Evolutionary conservation across 2,329 filamentous ascomycete species (phyloP), one percentile per base, ranked within the genome.

Genomic region (Trichoderma lentiforme): DNA sequence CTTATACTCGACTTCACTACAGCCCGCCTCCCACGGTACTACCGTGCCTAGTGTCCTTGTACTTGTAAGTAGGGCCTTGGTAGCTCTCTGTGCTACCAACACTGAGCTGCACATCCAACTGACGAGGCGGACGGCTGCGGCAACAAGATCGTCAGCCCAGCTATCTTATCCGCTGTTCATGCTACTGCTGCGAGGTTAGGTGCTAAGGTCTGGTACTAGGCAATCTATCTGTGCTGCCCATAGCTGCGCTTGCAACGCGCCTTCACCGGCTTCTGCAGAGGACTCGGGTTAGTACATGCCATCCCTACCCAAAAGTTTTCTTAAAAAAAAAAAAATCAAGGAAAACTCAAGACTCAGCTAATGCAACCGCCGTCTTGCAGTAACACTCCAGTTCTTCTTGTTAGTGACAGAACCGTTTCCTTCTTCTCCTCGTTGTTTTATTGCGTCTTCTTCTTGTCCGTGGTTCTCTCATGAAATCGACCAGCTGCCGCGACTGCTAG

Each of bases 211-310:
- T 34, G 57, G n/a, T 34, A 24, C 47, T 53, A 53, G 57, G n/a
- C 32, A 24, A 67, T 58, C 56, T 26, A 61, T 51, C 39, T 53
- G 32, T 30, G 56, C 36, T 69, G 39, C 36, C 53, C n/a, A 56
- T 30, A 60, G 56, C 53, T 69, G 66, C 51, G 64, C 66, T 61
- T 61, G 56, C 28, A 36, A 69, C 62, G 28, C 66, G 57, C 66
- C 43, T 53, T 69, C 66, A 61, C 36, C 36, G 28, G 66, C 60
- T 51, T 26, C 36, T 61, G 66, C 66, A 70, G 67, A 67, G n/a
- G 12, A 56, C 43, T 56, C 63, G 43, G 47, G 63, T 39, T 51
- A 69, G 56, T 69, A 36, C 34, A 36, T 36, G 34, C 56, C 28
- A 53, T 43, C 39, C 47, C 47, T 53, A 53, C 47, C 57, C 7